Evolutionary conservation across 176 grass and related monocot genomes (phyloP), one percentile per base, ranked within the genome.

Genomic region (Aegilops longissima): DNA sequence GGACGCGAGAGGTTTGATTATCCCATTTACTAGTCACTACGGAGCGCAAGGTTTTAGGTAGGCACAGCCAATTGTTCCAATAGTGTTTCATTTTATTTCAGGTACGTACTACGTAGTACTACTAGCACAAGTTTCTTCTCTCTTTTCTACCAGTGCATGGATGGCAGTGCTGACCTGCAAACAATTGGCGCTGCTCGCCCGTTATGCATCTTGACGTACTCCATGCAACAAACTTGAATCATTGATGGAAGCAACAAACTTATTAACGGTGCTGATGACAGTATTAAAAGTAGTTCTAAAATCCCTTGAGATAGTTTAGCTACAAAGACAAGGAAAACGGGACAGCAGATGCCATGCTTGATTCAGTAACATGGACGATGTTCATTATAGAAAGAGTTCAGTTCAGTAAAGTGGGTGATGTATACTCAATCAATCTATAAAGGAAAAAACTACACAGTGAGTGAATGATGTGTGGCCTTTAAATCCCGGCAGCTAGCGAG

Each of bases 11-110:
- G 52, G 2, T 56, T 87, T 80, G 40, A 25, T 52, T 31, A 31
- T 38, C 36, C 6, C 36, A 36, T 36, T 36, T 36, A 36, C 35
- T 36, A 36, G 35, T 36, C 83, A 87, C 59, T 56, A 56, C 29
- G 58, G 69, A 49, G 40, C 85, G 75, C 78, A 40, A 9, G 42
- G 40, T 29, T 42, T 74, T 76, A 66, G 79, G 59, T 66, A 31
- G 38, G 3, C 5, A 66, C 58, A 75, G 58, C 21, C 40, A 14
- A 1, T 51, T 14, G 47, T 5, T 51, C 13, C 47, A 14, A 1
- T 51, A 51, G 1, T 16, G 4, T 45, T 12, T 17, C 35, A 35
- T n/a, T 73, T 42, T 12, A 5, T 62, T 45, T 25, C 36, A 47
- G 34, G 49, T 71, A 40, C 39, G 36, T 38, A 34, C 33, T 27